Base-by-base conservation (phyloP, 352 stramenopile species). In the Phytopythium oedochilum region DNA sequence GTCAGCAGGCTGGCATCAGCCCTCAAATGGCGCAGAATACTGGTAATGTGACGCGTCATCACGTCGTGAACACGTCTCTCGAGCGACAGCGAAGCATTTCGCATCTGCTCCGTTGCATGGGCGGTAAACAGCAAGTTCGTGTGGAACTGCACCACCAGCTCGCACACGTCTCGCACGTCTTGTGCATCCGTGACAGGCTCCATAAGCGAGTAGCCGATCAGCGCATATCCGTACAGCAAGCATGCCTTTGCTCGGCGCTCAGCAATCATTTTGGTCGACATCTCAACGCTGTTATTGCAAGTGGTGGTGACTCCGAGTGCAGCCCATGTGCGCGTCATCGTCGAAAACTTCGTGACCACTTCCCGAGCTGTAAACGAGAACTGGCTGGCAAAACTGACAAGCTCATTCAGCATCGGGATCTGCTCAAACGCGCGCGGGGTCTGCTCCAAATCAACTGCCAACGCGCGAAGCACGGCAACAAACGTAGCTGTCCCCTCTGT, bases 101-200 rank as follows among this genome's bases (percentile, higher is more conserved):
- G 25, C 5, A 46, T 22, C 25, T 36, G 2, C 9, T 47, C 25
- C 7, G 25, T 35, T 4, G n/a, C n/a, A 17, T 11, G 23, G 15
- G 15, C 3, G 4, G 50, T 31, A 20, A 56, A 56, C 26, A 56
- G 50, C 50, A 39, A 15, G 15, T 45, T 63, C 10, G 71, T 78
- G 34, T 69, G 62, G 44, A 82, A 88, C 0, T 75, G 39, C 18
- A 88, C 63, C 1, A 83, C 32, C 32, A 84, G 50, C 35, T 86
- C 71, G 28, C 66, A 78, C 6, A 83, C 26, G 40, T 76, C 68
- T 17, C 63, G 34, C 10, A 59, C 44, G 15, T 58, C 52, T 5
- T 42, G 29, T 7, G 58, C 25, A 1, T 14, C 2, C 17, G 18
- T 2, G 12, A 57, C 31, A 0, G 26, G n/a, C 44, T 61, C 63